Conservation (phyloP, 495 filamentous ascomycete genomes). For the Terfezia boudieri region DNA sequence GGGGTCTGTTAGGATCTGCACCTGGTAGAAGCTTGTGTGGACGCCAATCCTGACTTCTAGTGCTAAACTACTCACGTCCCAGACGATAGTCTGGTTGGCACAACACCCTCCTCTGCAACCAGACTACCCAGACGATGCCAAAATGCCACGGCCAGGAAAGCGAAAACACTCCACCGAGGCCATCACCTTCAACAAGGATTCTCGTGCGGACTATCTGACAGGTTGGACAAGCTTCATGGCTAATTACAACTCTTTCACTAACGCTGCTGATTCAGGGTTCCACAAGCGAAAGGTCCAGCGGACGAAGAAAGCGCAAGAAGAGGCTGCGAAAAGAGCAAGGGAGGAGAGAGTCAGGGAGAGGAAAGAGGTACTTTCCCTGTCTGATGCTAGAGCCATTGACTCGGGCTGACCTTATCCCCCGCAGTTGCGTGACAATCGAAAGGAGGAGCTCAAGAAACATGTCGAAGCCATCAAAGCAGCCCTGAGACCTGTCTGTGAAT, state of each 20-base stretch:
- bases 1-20: no score
- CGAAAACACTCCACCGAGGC: neutral
- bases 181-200: slow-evolving; percentile 57
- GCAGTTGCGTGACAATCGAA: slow-evolving; percentile 59
- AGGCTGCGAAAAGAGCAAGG: slow-evolving; percentile 45
- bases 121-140: no score
- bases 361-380: slow-evolving; percentile 35
- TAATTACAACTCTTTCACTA: neutral
- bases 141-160: neutral
- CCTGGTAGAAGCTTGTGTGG: no score
- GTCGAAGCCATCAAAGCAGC: slow-evolving; percentile 47
- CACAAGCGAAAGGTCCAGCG: slow-evolving; percentile 81
- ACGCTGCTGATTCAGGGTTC: slow-evolving; percentile 26
- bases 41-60: no score
- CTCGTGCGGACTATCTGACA: slow-evolving; percentile 66
- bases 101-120: no score
- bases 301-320: slow-evolving; percentile 58
- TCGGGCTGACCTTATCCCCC: neutral
- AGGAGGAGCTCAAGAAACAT: slow-evolving; percentile 54
- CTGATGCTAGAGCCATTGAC: no score
- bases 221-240: slow-evolving; percentile 21
- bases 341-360: slow-evolving; percentile 50
- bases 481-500: slow-evolving; percentile 15
- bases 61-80: no score
- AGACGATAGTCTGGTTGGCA: no score